Conservation (phyloP, 139 green algal species). For the Closterium sp. region DNA sequence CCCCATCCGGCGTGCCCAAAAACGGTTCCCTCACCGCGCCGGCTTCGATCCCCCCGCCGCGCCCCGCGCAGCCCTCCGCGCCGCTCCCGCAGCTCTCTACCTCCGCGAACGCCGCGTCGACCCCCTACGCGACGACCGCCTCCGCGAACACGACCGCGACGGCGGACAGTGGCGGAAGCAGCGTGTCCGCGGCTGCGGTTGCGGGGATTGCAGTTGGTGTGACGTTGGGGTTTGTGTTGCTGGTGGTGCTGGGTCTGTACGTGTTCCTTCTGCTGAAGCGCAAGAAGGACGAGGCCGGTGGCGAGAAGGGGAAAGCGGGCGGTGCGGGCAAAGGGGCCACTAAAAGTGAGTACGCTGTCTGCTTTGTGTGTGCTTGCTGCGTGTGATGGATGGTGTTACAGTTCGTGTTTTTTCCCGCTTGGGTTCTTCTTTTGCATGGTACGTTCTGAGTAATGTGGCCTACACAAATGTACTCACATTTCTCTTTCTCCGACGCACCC, state of each 20-base stretch:
- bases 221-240: neutral
- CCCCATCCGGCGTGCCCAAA: too few species aligned
- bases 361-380: too few species aligned
- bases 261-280: neutral
- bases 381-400: too few species aligned
- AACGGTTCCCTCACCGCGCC: neutral
- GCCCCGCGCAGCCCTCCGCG: neutral
- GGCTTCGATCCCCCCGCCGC: neutral
- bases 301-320: neutral
- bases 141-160: neutral
- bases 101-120: neutral
- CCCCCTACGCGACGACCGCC: neutral
- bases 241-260: neutral
- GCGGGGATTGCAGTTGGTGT: neutral
- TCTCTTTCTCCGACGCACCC: too few species aligned
- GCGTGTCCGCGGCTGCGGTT: neutral
- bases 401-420: too few species aligned
- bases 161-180: neutral
- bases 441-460: too few species aligned
- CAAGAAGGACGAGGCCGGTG: neutral
- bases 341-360: neutral
- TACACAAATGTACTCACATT: too few species aligned
- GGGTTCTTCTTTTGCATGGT: too few species aligned
- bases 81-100: neutral
- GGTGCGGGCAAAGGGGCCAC: neutral